A percentile compares a stretch with the other conserved stretches of the same genome.
Conservation (phyloP, 129 eudicot genomes). For the Calendula officinalis region DNA sequence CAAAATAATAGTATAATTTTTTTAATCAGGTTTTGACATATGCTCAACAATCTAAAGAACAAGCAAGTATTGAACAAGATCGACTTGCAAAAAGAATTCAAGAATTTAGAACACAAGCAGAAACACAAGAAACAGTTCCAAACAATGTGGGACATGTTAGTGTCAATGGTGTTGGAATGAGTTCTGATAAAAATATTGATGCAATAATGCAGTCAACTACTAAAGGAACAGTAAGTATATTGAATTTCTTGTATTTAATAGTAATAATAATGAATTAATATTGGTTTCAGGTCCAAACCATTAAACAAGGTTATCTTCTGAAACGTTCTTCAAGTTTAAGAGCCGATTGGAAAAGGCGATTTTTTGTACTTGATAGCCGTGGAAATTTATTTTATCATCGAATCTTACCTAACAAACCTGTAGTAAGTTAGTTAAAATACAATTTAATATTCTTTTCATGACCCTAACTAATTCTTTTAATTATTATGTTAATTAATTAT, state of each 20-base stretch:
- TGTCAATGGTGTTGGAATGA: conserved; percentile 56
- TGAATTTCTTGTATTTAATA: not conserved
- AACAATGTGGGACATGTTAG: conserved; percentile 46
- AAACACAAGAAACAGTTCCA: conserved; percentile 55
- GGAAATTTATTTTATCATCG: conserved; percentile 85
- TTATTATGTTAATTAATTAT: not conserved
- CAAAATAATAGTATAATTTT: not conserved
- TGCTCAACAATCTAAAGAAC: conserved; percentile 96
- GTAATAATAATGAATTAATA: not conserved
- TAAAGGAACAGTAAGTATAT: conserved; percentile 64
- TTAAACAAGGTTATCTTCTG: conserved; percentile 91
- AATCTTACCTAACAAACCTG: conserved; percentile 46
- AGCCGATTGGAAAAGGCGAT: conserved; percentile 95
- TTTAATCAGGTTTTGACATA: conserved; percentile 81
- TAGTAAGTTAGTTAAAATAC: conserved; percentile 50
- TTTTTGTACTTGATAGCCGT: conserved; percentile 90
- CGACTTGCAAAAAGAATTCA: conserved; percentile 93
- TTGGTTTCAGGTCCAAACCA: conserved; percentile 69
- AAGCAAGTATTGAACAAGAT: conserved; percentile 75
- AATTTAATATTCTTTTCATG: conserved; percentile 7
- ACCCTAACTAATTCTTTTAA: conserved; percentile 7
- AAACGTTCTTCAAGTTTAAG: conserved; percentile 89
- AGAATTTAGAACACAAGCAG: conserved; percentile 84
- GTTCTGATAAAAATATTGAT: conserved; percentile 66
- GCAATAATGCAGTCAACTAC: conserved; percentile 82